Evolutionary conservation across 2,329 filamentous ascomycete species (phyloP), one percentile per base, ranked within the genome.

Genomic region (Fusarium mexicanum): DNA sequence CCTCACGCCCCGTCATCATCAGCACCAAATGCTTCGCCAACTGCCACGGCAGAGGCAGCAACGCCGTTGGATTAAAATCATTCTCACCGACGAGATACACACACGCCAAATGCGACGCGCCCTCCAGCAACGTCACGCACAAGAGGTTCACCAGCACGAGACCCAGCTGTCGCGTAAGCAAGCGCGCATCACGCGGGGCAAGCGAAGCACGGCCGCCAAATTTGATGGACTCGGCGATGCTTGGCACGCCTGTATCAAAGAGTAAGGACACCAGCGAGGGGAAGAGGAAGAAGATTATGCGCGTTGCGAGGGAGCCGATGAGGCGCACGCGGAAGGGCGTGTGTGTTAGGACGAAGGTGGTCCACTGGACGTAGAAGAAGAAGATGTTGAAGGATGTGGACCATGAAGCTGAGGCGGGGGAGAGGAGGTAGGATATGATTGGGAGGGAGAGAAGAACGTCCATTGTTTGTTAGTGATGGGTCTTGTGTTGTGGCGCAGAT

Each of bases 351-450:
- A 97, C 90, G 38, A 98, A 87, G 0, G 94, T 96, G 11, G 91
- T 91, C 95, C 95, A 98, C 76, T 94, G 96, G 85, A 97, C 89
- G 81, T 95, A 96, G 83, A 98, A 96, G 85, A 97, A 95, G 71
- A 97, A 85, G 31, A 97, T 84, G 81, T 96, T 98, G 72, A 97
- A 86, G 3, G 92, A 95, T 4, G 94, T 96, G 20, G 87, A 92
- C 85, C 92, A 95, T 12, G 93, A 92, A 12, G 90, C 88, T 66
- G 91, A 81, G 53, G 88, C 85, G 5, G 90, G 89, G 26, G 90
- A 87, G 55, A 91, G 85, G 76, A 93, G 86, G 78, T 91, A 93
- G 35, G 92, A 93, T 46, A 94, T 83, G 72, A 94, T 88, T 3
- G 93, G 93, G 43, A 96, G 86, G 4, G 92, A 93, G 65, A 95